These are phyloP conservation scores for Backusella psychrophila DNA, from an alignment of 192 early-diverging fungal genomes.

Conservation along the genomic window DNA sequence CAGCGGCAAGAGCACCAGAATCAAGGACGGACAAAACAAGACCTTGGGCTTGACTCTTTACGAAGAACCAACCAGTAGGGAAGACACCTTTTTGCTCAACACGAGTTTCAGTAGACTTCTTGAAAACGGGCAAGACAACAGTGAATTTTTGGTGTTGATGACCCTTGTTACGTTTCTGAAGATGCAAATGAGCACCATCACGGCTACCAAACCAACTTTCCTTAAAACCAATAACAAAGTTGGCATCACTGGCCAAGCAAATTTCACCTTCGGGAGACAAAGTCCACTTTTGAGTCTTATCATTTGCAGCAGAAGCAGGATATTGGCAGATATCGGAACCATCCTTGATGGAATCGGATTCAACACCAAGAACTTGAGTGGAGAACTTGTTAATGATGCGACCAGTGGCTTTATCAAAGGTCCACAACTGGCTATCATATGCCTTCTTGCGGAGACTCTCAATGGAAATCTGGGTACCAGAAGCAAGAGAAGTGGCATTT, in stretches of 20 bases:
- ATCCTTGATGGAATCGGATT: constrained; percentile 12
- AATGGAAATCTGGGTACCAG: constrained; percentile 10
- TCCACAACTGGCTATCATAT: constrained; percentile 33
- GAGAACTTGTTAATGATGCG: constrained; percentile 23
- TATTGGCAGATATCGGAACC: constrained; percentile 20
- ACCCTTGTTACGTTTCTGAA: constrained; percentile 15
- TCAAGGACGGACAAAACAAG: constrained; percentile 31
- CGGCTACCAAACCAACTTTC: constrained; percentile 31
- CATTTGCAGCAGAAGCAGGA: background rate
- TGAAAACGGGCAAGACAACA: constrained; percentile 32
- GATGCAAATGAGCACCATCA: constrained; percentile 27
- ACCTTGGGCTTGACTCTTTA: constrained; percentile 31
- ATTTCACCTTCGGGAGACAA: constrained; percentile 12
- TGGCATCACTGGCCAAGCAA: background rate
- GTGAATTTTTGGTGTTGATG: constrained; percentile 17
- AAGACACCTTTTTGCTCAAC: constrained; percentile 16
- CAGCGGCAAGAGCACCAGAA: constrained; percentile 27
- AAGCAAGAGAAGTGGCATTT: background rate
- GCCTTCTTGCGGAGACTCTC: constrained; percentile 16
- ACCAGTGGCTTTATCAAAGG: constrained; percentile 10
- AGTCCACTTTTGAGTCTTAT: constrained; percentile 17
- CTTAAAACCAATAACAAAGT: constrained; percentile 25
- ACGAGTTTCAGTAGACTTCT: constrained; percentile 4
- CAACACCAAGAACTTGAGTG: constrained; percentile 17
- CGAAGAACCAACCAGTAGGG: constrained; percentile 40